Percentiles rank a stretch among this genome's conserved stretches.
phyloP scores from a whole-genome alignment of 2,329 filamentous ascomycete genomes.

The Ascochyta pisi region DNA sequence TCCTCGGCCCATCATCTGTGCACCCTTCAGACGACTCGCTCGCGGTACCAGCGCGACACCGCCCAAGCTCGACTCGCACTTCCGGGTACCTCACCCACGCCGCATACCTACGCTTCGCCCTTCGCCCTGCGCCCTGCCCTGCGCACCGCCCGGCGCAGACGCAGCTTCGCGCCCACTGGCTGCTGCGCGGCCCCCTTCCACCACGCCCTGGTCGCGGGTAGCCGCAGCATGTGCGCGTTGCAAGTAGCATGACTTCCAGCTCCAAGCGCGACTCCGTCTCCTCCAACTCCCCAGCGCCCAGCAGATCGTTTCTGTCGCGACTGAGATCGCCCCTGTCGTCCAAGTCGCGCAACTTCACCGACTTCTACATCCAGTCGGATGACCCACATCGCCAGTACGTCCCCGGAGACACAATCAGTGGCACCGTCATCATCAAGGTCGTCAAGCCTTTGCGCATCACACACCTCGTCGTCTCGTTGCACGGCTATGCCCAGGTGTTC shows the following conservation, averaged over 20 bases:
- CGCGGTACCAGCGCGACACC: slow-evolving; percentile 1
- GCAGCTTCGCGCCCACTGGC: slow-evolving; percentile 3
- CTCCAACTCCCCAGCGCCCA: slow-evolving; percentile 36
- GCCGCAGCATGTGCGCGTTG: slow-evolving; percentile 49
- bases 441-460: slow-evolving; percentile 79
- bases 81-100: background rate
- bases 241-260: slow-evolving; percentile 51
- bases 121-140: background rate
- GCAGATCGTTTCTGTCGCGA: slow-evolving; percentile 57
- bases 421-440: slow-evolving; percentile 74
- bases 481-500: slow-evolving; percentile 81
- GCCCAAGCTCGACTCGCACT: background rate
- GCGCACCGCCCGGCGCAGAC: slow-evolving; percentile 2
- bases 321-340: slow-evolving; percentile 63
- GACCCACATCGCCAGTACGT: slow-evolving; percentile 80
- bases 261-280: slow-evolving; percentile 41
- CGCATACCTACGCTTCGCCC: background rate
- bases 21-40: background rate
- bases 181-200: slow-evolving; percentile 15
- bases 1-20: background rate
- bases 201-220: slow-evolving; percentile 34
- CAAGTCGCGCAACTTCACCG: slow-evolving; percentile 70
- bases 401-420: slow-evolving; percentile 76
- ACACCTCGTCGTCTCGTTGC: slow-evolving; percentile 78
- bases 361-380: slow-evolving; percentile 78